phyloP scores from a whole-genome alignment of 2,329 filamentous ascomycete species.

The Drechslerella coelobrocha region DNA sequence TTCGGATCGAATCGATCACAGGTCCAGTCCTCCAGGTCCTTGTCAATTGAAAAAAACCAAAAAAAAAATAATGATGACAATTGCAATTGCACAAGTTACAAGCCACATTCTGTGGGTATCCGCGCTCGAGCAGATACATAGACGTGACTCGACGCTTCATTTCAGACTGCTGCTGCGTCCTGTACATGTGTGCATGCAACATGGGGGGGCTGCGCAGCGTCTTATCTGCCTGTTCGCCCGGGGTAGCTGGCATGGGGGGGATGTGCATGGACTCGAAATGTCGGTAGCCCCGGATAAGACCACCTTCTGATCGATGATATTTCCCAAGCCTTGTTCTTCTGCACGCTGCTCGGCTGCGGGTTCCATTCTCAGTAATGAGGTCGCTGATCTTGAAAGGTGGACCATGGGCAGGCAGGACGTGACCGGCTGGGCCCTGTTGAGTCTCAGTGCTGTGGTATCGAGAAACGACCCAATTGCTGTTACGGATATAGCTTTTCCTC shows the following conservation, averaged over 20 bases:
- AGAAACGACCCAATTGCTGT: too few relatives aligned
- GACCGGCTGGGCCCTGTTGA: neutral
- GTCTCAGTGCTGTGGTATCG: too few relatives aligned
- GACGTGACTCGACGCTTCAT: too few relatives aligned
- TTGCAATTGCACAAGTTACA: too few relatives aligned
- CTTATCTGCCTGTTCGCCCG: neutral
- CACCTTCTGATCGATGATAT: slow-evolving; percentile 7
- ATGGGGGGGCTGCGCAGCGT: neutral
- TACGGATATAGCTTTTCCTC: too few relatives aligned
- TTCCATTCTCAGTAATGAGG: slow-evolving; percentile 22
- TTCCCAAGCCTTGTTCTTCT: slow-evolving; percentile 14
- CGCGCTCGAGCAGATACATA: too few relatives aligned
- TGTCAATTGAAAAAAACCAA: too few relatives aligned
- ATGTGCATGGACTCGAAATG: neutral
- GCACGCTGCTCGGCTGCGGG: slow-evolving; percentile 17
- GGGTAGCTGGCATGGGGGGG: neutral
- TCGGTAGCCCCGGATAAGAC: slow-evolving; percentile 1
- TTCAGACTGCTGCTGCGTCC: too few relatives aligned
- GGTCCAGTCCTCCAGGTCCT: neutral
- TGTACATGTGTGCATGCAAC: neutral
- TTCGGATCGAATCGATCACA: slow-evolving; percentile 34
- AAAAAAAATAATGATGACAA: too few relatives aligned
- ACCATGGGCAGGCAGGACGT: neutral
- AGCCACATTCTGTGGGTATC: too few relatives aligned
- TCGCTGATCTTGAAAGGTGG: slow-evolving; percentile 18